These are phyloP conservation scores for sweet orange (Citrus sinensis) DNA, from an alignment of 345 rosid species.

Conservation along the genomic window DNA sequence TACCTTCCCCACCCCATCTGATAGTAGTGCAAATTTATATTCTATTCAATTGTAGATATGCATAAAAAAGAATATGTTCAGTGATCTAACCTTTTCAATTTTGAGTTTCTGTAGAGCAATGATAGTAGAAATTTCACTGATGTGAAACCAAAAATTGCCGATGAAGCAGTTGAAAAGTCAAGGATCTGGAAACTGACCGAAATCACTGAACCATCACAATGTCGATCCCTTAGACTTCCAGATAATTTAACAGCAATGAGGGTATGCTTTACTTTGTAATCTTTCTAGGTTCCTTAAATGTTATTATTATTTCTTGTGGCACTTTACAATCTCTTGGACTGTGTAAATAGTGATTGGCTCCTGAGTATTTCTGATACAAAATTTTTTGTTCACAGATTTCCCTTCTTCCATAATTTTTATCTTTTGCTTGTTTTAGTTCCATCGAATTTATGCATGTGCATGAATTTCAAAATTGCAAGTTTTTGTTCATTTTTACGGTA, in stretches of 20 bases:
- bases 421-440: neutral
- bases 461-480: neutral
- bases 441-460: neutral
- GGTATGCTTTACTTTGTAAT: slow-evolving; percentile 35
- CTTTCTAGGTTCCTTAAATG: neutral
- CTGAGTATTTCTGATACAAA: neutral
- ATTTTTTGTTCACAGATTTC: neutral
- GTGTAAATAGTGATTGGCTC: neutral
- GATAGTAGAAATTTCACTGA: slow-evolving; percentile 54
- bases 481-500: neutral
- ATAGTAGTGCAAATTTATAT: neutral
- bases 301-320: neutral
- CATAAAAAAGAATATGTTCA: neutral
- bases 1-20: no score
- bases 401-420: neutral
- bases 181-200: slow-evolving; percentile 68
- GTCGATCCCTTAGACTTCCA: slow-evolving; percentile 67
- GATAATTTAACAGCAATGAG: slow-evolving; percentile 50
- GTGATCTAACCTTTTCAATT: slow-evolving; percentile 8
- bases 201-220: slow-evolving; percentile 70
- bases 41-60: neutral
- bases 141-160: slow-evolving; percentile 64
- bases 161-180: slow-evolving; percentile 55
- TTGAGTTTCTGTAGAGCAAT: slow-evolving; percentile 40
- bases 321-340: neutral